Percentiles rank a stretch among this genome's conserved stretches.
These are phyloP conservation scores for Amaranthus cruentus DNA, from an alignment of 148 eudicot genomes.

Conservation along the genomic window DNA sequence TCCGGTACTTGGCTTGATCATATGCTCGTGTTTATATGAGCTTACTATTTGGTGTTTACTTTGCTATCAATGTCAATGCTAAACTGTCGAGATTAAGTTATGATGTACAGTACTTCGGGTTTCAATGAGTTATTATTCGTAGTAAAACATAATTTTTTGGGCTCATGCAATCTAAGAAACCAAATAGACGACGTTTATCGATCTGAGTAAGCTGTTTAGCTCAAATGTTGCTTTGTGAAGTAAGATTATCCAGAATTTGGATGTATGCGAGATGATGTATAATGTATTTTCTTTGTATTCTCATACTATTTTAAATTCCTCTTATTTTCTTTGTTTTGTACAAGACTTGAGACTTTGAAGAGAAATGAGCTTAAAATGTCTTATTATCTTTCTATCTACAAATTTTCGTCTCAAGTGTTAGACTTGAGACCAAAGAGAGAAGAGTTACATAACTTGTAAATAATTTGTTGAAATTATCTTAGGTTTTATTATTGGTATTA, in stretches of 20 bases:
- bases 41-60: background rate
- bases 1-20: conserved; percentile 41
- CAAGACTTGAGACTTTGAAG: no score
- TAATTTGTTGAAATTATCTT: no score
- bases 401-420: no score
- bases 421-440: no score
- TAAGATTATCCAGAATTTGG: background rate
- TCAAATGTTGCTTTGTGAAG: background rate
- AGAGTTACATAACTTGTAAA: no score
- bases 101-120: conserved; percentile 23
- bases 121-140: background rate
- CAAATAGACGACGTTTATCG: background rate
- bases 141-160: background rate
- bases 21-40: background rate
- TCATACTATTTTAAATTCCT: no score
- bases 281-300: background rate
- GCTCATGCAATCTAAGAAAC: conserved; percentile 8
- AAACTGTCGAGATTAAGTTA: conserved; percentile 12
- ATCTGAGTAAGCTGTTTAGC: background rate
- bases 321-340: no score
- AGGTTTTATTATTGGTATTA: no score
- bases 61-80: background rate
- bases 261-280: background rate
- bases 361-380: no score
- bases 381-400: no score